Conservation (phyloP, 1,284 basidiomycete species). For the Retiboletus fuscus region DNA sequence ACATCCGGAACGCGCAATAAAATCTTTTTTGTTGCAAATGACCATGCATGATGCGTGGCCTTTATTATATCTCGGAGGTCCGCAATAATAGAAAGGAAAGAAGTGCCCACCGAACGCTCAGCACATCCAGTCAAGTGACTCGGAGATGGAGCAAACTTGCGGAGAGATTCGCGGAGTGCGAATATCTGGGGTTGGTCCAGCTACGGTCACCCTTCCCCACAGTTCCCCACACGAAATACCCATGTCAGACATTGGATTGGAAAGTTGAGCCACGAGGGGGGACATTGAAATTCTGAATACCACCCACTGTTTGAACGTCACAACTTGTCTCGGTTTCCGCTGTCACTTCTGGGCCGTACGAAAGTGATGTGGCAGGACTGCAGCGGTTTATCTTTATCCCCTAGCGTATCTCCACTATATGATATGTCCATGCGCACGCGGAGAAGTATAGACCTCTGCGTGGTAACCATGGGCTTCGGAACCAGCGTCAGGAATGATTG, state of each 20-base stretch:
- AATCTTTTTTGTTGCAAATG: neutral
- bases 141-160: neutral
- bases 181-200: neutral
- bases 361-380: neutral
- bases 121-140: neutral
- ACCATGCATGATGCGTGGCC: neutral
- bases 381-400: no score
- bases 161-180: neutral
- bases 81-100: conserved; percentile 19
- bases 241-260: neutral
- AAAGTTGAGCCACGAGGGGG: neutral
- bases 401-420: no score
- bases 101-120: neutral
- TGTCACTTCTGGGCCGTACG: neutral
- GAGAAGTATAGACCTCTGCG: no score
- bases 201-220: neutral
- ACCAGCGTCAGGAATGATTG: neutral
- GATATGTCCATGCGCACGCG: no score
- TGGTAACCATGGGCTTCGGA: no score
- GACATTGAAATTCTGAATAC: neutral
- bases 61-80: conserved; percentile 23
- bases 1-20: neutral
- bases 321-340: neutral
- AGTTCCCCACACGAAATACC: no score
- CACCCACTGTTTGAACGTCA: neutral